Conservation (phyloP, 139 green algal species). For the Volvox reticuliferus region DNA sequence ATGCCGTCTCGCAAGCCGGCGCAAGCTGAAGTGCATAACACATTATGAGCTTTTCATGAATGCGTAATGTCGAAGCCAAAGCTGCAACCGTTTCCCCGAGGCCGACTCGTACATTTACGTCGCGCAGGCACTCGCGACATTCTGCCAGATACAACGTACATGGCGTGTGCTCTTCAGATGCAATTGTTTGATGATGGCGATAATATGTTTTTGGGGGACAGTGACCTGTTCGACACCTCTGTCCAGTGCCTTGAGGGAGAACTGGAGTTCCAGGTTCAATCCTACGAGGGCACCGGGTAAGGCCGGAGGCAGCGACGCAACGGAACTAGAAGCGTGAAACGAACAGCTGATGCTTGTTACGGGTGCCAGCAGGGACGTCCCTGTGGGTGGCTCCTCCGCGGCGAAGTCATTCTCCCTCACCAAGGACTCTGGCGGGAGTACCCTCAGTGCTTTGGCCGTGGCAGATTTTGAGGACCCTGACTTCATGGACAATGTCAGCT, state of each 20-base stretch:
- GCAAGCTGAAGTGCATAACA: not conserved
- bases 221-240: not conserved
- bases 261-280: conserved; percentile 36
- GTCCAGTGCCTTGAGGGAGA: conserved; percentile 7
- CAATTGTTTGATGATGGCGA: conserved; percentile 26
- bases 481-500: conserved; percentile 28
- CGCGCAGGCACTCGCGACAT: not conserved
- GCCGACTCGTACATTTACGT: conserved; percentile 20
- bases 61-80: not conserved
- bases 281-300: conserved; percentile 35
- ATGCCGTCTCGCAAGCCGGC: not conserved
- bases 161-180: not conserved
- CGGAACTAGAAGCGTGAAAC: too few species aligned
- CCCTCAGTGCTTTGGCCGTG: not conserved
- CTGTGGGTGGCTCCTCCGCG: conserved; percentile 4
- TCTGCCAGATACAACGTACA: not conserved
- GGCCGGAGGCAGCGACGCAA: not conserved
- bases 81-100: not conserved
- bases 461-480: not conserved
- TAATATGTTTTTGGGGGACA: conserved; percentile 2
- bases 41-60: not conserved
- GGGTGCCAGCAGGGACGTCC: conserved; percentile 8
- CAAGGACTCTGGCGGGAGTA: conserved; percentile 44
- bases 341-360: not conserved
- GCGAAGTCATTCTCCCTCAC: conserved; percentile 27